Conservation (phyloP, 2,329 filamentous ascomycete species). For the Aspergillus sp. region DNA sequence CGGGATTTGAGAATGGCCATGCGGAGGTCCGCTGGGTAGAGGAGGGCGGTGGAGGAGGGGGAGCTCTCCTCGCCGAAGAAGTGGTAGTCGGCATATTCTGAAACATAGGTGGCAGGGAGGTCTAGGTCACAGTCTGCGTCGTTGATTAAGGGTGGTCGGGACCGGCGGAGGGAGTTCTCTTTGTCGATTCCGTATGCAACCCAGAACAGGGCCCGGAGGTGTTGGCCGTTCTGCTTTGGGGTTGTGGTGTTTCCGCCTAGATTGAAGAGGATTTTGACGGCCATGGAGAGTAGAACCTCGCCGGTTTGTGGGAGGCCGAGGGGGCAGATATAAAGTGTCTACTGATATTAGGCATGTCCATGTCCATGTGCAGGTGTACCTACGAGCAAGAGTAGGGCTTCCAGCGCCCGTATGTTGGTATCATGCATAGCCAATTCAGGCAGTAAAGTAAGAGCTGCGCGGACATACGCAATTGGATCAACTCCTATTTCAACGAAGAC, state of each 20-base stretch:
- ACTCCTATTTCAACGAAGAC: conserved; percentile 21
- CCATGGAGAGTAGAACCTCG: conserved; percentile 23
- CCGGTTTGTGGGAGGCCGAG: conserved; percentile 23
- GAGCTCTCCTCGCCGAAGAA: conserved; percentile 14
- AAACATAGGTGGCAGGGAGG: conserved; percentile 21
- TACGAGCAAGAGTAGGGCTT: conserved; percentile 24
- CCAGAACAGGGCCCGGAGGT: conserved; percentile 28
- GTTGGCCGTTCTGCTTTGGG: not conserved
- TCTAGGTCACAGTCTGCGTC: conserved; percentile 25
- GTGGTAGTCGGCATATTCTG: conserved; percentile 19
- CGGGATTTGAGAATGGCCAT: conserved; percentile 24
- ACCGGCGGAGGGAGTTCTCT: conserved; percentile 23
- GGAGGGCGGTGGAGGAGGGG: conserved; percentile 18
- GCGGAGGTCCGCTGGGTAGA: conserved; percentile 26
- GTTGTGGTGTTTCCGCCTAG: conserved; percentile 16
- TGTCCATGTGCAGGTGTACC: not conserved
- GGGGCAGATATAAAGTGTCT: conserved; percentile 25
- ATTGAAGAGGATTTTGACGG: conserved; percentile 23
- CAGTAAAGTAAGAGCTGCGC: conserved; percentile 19
- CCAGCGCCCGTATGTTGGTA: conserved; percentile 21
- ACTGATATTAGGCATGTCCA: not conserved
- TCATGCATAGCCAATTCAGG: conserved; percentile 23
- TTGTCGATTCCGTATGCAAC: conserved; percentile 26
- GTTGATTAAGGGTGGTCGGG: conserved; percentile 23
- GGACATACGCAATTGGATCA: conserved; percentile 18